phyloP scores from a whole-genome alignment of 2,329 filamentous ascomycete species.

The Colletotrichum incanum region DNA sequence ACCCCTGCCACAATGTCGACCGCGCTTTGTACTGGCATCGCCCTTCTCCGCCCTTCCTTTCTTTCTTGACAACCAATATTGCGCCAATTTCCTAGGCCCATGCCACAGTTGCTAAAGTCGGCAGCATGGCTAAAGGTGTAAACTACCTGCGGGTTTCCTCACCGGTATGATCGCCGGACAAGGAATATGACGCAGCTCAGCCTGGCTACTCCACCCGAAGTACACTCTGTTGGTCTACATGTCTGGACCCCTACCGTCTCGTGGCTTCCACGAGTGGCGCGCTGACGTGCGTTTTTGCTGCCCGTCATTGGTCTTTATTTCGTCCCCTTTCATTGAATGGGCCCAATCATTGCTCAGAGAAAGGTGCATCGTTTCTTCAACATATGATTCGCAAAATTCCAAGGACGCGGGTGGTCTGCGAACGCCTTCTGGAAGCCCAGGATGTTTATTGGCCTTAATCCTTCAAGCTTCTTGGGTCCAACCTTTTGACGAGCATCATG shows the following conservation, averaged over 20 bases:
- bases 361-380: slow-evolving; percentile 45
- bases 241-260: background rate
- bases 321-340: background rate
- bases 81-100: background rate
- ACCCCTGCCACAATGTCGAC: slow-evolving; percentile 32
- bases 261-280: slow-evolving; percentile 3
- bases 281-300: slow-evolving; percentile 28
- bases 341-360: slow-evolving; percentile 24
- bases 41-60: background rate
- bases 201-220: background rate
- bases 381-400: slow-evolving; percentile 54
- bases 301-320: slow-evolving; percentile 33
- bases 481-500: background rate
- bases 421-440: slow-evolving; percentile 13
- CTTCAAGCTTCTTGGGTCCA: background rate
- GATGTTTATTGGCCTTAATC: slow-evolving; percentile 37
- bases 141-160: background rate
- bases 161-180: background rate
- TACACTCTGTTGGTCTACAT: background rate
- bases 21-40: slow-evolving; percentile 27
- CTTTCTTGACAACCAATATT: background rate
- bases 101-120: background rate
- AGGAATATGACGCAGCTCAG: background rate
- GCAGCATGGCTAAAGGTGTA: background rate
- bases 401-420: slow-evolving; percentile 45